These are phyloP conservation scores for Pythium brachiatum DNA, from an alignment of 352 stramenopile genomes.

Conservation along the genomic window DNA sequence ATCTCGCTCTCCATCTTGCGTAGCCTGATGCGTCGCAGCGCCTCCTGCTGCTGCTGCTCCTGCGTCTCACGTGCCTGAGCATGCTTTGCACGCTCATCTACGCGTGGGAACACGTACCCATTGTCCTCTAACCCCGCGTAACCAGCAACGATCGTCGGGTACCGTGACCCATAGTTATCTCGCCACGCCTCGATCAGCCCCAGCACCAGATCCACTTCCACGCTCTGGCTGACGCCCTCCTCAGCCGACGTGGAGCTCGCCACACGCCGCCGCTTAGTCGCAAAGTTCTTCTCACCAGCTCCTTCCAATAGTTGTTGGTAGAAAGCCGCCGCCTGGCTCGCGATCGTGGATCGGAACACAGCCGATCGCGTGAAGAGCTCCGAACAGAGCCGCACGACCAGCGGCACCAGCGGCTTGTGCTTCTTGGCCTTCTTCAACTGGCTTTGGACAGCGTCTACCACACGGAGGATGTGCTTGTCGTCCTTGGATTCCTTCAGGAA, in stretches of 20 bases:
- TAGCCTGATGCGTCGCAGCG: conserved; percentile 16
- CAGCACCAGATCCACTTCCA: conserved; percentile 34
- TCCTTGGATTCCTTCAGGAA: conserved; percentile 21
- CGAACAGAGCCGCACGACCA: conserved; percentile 35
- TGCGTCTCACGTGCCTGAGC: conserved; percentile 24
- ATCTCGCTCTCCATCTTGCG: conserved; percentile 43
- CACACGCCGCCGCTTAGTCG: background rate
- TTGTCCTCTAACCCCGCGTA: conserved; percentile 41
- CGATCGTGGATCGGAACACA: conserved; percentile 46
- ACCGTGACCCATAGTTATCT: conserved; percentile 50
- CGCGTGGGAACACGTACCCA: conserved; percentile 54
- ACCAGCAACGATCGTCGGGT: conserved; percentile 54
- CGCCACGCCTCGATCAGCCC: conserved; percentile 61
- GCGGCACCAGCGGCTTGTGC: conserved; percentile 11
- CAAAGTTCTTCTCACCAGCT: conserved; percentile 36
- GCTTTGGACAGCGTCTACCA: conserved; percentile 9
- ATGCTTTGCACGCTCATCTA: background rate
- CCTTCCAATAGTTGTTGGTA: conserved; percentile 46
- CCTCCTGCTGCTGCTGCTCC: conserved; percentile 10
- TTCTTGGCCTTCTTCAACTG: conserved; percentile 20
- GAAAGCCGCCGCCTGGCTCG: conserved; percentile 38
- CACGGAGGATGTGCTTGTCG: conserved; percentile 17
- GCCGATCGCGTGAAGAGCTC: conserved; percentile 63
- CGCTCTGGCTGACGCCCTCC: conserved; percentile 10
- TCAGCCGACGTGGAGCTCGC: background rate